These are phyloP conservation scores for Tieghemostelium lacteum DNA, from an alignment of 78 protist genomes.

Conservation along the genomic window DNA sequence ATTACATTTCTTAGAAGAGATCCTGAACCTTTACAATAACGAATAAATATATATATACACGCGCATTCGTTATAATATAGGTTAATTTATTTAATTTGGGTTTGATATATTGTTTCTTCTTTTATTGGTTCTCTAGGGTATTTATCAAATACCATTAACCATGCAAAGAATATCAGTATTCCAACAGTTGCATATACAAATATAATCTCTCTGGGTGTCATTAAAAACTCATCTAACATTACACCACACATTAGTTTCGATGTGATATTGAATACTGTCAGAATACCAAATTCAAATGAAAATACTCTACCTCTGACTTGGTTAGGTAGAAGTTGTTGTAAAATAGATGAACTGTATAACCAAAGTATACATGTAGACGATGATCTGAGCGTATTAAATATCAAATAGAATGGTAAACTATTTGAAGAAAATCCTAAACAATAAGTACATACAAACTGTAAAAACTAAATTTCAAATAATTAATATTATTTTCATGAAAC, in stretches of 20 bases:
- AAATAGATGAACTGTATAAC: constrained; percentile 32
- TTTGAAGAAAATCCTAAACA: constrained; percentile 31
- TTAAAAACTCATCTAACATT: background rate
- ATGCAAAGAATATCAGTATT: background rate
- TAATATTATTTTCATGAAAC: background rate
- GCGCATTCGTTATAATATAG: no score
- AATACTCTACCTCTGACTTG: constrained; percentile 73
- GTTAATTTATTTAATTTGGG: no score
- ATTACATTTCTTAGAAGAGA: constrained; percentile 41
- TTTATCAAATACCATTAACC: background rate
- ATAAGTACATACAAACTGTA: constrained; percentile 31
- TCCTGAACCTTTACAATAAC: constrained; percentile 6
- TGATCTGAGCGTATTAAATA: constrained; percentile 54
- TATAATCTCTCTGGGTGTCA: background rate
- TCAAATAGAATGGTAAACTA: constrained; percentile 35
- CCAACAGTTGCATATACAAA: constrained; percentile 26
- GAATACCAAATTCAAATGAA: constrained; percentile 21
- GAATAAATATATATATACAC: background rate
- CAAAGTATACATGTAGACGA: constrained; percentile 57
- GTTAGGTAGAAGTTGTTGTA: constrained; percentile 46
- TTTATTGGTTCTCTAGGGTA: no score
- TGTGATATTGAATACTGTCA: background rate
- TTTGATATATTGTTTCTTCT: no score
- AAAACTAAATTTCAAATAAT: constrained; percentile 11
- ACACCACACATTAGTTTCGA: constrained; percentile 17